These are phyloP conservation scores for Pythium brachiatum DNA, from an alignment of 352 stramenopile species.

Conservation along the genomic window DNA sequence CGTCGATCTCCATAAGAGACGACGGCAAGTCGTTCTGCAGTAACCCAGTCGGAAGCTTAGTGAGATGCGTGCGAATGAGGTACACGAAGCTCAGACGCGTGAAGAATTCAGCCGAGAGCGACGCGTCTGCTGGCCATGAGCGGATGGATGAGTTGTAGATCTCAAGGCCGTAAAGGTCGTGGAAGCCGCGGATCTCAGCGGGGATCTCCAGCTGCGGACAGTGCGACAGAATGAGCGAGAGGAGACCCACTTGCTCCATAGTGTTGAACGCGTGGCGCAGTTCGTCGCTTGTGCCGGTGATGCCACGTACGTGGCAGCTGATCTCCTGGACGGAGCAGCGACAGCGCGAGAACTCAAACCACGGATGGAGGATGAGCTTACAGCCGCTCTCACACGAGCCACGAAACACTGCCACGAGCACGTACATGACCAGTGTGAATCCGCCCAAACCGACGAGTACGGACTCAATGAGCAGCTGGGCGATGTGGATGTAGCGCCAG, in stretches of 20 bases:
- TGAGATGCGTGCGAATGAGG: slow-evolving; percentile 14
- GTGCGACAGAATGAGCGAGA: slow-evolving; percentile 21
- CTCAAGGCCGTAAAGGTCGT: slow-evolving; percentile 15
- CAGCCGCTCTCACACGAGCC: slow-evolving; percentile 12
- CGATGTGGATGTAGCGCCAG: background rate
- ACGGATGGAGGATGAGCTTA: slow-evolving; percentile 11
- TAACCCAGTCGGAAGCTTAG: slow-evolving; percentile 9
- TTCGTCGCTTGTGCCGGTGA: slow-evolving; percentile 2
- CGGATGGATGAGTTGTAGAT: slow-evolving; percentile 25
- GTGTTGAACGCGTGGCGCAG: background rate
- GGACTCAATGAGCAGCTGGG: background rate
- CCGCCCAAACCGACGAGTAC: background rate
- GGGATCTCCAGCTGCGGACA: slow-evolving; percentile 19
- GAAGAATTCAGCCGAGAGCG: background rate
- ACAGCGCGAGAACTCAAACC: slow-evolving; percentile 15
- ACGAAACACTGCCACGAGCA: background rate
- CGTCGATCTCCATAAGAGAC: slow-evolving; percentile 19
- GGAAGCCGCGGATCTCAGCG: slow-evolving; percentile 4
- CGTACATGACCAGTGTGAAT: slow-evolving; percentile 9
- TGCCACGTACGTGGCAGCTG: slow-evolving; percentile 18
- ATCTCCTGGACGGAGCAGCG: slow-evolving; percentile 18
- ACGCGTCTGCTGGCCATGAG: slow-evolving; percentile 8
- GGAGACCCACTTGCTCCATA: slow-evolving; percentile 8
- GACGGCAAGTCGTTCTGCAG: slow-evolving; percentile 9
- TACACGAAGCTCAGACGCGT: slow-evolving; percentile 18